Evolutionary conservation across 768 basidiomycete genomes (phyloP).

Genomic region (Tricholoma bakamatsutake): DNA sequence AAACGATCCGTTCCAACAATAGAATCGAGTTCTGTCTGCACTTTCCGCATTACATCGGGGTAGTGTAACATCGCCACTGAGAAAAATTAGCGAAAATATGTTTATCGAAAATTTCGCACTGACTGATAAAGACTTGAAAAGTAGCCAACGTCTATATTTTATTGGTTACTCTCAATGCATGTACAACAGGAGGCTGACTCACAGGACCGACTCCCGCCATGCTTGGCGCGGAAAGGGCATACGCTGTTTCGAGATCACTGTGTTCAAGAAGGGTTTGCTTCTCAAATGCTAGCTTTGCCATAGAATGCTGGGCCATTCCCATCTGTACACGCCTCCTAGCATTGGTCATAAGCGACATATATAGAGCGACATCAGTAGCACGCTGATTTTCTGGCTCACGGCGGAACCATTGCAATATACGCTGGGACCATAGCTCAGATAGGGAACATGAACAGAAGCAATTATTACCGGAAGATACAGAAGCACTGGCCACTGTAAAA

Average conservation of each 20-base stretch:
- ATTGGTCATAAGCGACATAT: conserved; percentile 26
- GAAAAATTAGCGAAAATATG: background rate
- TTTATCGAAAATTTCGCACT: background rate
- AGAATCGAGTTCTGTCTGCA: conserved; percentile 34
- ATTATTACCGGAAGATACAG: conserved; percentile 7
- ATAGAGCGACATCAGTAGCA: conserved; percentile 20
- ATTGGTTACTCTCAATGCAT: background rate
- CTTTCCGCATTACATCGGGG: conserved; percentile 30
- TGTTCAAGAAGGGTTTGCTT: conserved; percentile 29
- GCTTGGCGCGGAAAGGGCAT: conserved; percentile 36
- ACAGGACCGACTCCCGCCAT: conserved; percentile 41
- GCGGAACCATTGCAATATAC: conserved; percentile 37
- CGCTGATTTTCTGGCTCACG: conserved; percentile 30
- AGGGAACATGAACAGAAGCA: background rate
- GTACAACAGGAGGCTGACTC: conserved; percentile 2
- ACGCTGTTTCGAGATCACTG: conserved; percentile 35
- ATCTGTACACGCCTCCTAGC: conserved; percentile 28
- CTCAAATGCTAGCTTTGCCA: conserved; percentile 31
- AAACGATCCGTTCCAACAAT: conserved; percentile 31
- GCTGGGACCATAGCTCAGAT: conserved; percentile 13
- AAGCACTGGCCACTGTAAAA: conserved; percentile 7
- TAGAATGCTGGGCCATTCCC: conserved; percentile 31
- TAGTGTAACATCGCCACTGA: conserved; percentile 33
- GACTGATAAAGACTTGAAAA: background rate
- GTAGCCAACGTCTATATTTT: background rate